Evolutionary conservation across 345 rosid genomes (phyloP), one percentile per base, ranked within the genome.

Genomic region (Populus deltoides): DNA sequence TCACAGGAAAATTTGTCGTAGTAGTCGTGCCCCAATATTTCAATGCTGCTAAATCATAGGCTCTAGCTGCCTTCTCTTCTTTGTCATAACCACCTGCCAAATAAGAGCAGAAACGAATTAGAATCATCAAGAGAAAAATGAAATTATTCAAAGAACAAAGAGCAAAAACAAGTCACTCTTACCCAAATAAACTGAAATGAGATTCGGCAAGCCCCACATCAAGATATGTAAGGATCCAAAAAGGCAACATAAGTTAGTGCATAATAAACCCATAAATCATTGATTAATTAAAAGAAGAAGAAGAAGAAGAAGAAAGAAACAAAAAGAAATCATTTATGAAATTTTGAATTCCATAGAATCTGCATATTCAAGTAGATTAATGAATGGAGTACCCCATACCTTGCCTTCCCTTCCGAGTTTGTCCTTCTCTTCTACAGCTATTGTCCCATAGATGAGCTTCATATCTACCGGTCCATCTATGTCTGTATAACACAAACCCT

Each of bases 401-500:
- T 87, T 90, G 97, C 78, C 97, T 90, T 82, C 97, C 97, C 83
- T 92, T 92, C 12, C 97, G 90, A 85, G 97, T 90, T 86, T 92
- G 97, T 53, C 97, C 97, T 81, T 92, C 97, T 83, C 97, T 85
- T 83, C 91, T 89, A 84, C 94, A 92, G 78, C 90, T 92, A 72
- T 92, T 92, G 70, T 92, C 97, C 97, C 97, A 92, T 63, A 90
- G 81, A 84, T 92, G 97, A 75, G 97, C 97, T 49, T 92, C 94
- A 18, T 92, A 92, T 86, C 97, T 85, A 49, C 97, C 97, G 29
- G 97, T 92, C 97, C 97, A 92, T 81, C 97, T 86, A 80, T 92
- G 97, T 83, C 97, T 92, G 77, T 39, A 75, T 49, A 49, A 43
- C 47, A 15, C 68, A 43, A 73, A 79, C 72, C 77, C 81, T 66